phyloP scores from a whole-genome alignment of 495 filamentous ascomycete genomes.

The Aspergillus avenaceus region DNA sequence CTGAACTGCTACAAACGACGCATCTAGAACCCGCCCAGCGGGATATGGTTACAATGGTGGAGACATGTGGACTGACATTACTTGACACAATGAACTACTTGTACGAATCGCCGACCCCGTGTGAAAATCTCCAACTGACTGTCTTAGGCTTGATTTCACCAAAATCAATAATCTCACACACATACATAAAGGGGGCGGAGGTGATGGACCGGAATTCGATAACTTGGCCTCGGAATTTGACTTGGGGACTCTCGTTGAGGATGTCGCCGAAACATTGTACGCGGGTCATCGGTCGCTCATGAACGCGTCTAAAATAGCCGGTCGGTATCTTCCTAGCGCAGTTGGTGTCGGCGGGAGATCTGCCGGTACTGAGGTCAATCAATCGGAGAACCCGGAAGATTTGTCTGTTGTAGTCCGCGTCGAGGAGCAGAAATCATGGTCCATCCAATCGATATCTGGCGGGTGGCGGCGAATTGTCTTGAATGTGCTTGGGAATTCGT shows the following conservation, averaged over 20 bases:
- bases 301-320: slow-evolving; percentile 11
- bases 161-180: slow-evolving; percentile 47
- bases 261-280: slow-evolving; percentile 15
- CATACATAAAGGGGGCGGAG: slow-evolving; percentile 8
- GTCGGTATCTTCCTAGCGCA: slow-evolving; percentile 15
- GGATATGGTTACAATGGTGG: slow-evolving; percentile 57
- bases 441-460: slow-evolving; percentile 55
- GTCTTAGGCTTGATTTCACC: slow-evolving; percentile 45
- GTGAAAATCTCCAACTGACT: background rate
- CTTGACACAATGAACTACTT: slow-evolving; percentile 66
- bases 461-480: slow-evolving; percentile 64
- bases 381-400: slow-evolving; percentile 10
- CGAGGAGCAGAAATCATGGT: slow-evolving; percentile 46
- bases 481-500: slow-evolving; percentile 69
- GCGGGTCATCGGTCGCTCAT: slow-evolving; percentile 14
- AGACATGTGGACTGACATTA: slow-evolving; percentile 59
- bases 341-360: slow-evolving; percentile 8
- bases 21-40: slow-evolving; percentile 46
- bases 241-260: slow-evolving; percentile 14
- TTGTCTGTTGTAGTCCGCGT: slow-evolving; percentile 54
- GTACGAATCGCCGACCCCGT: slow-evolving; percentile 5
- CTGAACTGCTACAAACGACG: slow-evolving; percentile 59
- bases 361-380: background rate
- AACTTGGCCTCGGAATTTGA: slow-evolving; percentile 13
- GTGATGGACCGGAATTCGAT: slow-evolving; percentile 2